phyloP scores from a whole-genome alignment of 2,329 filamentous ascomycete genomes.

The Cercospora sesami region DNA sequence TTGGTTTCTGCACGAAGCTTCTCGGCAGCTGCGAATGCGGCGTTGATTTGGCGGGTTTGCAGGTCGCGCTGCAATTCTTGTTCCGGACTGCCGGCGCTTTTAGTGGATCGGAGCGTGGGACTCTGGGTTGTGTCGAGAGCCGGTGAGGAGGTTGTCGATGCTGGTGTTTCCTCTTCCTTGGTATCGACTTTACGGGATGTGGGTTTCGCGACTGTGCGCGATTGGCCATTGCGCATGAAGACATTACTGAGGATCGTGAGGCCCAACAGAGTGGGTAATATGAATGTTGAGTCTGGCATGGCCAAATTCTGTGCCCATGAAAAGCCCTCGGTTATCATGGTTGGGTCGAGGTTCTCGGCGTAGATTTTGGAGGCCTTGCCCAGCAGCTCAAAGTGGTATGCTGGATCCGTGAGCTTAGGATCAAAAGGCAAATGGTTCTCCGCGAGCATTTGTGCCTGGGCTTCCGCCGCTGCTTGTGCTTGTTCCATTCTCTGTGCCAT shows the following conservation, averaged over 20 bases:
- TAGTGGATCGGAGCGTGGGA: neutral
- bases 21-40: conserved; percentile 15
- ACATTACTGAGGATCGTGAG: conserved; percentile 19
- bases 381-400: neutral
- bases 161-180: neutral
- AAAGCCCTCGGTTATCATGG: conserved; percentile 57
- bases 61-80: neutral
- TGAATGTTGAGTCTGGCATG: conserved; percentile 50
- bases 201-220: neutral
- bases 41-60: conserved; percentile 12
- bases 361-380: conserved; percentile 15
- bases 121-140: neutral
- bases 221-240: neutral
- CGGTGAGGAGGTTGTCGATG: neutral
- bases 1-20: conserved; percentile 5
- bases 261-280: conserved; percentile 23
- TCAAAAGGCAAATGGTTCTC: conserved; percentile 1
- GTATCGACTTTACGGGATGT: neutral
- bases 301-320: conserved; percentile 63
- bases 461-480: conserved; percentile 7
- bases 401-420: neutral
- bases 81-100: neutral
- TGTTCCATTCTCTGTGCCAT: conserved; percentile 12
- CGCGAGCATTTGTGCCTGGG: conserved; percentile 3
- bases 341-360: conserved; percentile 47